phyloP scores from a whole-genome alignment of 768 basidiomycete species.

The Hygrocybe punicea region DNA sequence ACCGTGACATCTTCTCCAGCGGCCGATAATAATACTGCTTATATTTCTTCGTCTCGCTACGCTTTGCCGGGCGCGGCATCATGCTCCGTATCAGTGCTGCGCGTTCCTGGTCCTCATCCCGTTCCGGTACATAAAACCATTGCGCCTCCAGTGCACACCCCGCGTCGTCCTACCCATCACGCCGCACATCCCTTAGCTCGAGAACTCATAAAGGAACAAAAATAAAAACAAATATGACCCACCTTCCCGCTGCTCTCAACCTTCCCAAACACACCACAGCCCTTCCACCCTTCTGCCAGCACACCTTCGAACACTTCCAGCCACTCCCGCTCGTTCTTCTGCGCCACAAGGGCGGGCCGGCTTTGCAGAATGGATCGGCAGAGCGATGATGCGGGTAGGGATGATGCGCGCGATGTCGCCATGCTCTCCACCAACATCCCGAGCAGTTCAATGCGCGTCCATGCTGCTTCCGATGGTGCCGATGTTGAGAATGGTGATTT shows the following conservation, averaged over 20 bases:
- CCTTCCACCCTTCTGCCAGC: slow-evolving; percentile 43
- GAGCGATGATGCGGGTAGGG: slow-evolving; percentile 53
- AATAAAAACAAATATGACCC: slow-evolving; percentile 17
- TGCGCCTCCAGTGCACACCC: slow-evolving; percentile 54
- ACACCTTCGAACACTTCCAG: slow-evolving; percentile 47
- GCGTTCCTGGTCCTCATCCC: slow-evolving; percentile 68
- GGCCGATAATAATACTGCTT: slow-evolving; percentile 84
- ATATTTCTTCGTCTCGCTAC: slow-evolving; percentile 76
- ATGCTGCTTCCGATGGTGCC: slow-evolving; percentile 8
- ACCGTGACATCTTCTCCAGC: slow-evolving; percentile 64
- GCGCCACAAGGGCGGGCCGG: slow-evolving; percentile 49
- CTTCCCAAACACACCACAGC: slow-evolving; percentile 66
- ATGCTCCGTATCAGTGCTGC: slow-evolving; percentile 62
- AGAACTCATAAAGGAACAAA: neutral
- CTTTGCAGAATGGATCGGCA: slow-evolving; percentile 49
- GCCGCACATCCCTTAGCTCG: neutral
- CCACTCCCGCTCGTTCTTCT: slow-evolving; percentile 47
- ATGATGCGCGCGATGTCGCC: slow-evolving; percentile 69
- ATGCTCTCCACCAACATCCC: slow-evolving; percentile 70
- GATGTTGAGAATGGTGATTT: slow-evolving; percentile 8
- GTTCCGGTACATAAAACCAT: slow-evolving; percentile 77
- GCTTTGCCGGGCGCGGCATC: slow-evolving; percentile 73
- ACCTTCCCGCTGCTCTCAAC: slow-evolving; percentile 66
- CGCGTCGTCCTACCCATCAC: slow-evolving; percentile 41
- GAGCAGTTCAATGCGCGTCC: slow-evolving; percentile 45